Evolutionary conservation across 202 grass and related monocot genomes (phyloP).

Genomic region (Tripidium arundinaceum): DNA sequence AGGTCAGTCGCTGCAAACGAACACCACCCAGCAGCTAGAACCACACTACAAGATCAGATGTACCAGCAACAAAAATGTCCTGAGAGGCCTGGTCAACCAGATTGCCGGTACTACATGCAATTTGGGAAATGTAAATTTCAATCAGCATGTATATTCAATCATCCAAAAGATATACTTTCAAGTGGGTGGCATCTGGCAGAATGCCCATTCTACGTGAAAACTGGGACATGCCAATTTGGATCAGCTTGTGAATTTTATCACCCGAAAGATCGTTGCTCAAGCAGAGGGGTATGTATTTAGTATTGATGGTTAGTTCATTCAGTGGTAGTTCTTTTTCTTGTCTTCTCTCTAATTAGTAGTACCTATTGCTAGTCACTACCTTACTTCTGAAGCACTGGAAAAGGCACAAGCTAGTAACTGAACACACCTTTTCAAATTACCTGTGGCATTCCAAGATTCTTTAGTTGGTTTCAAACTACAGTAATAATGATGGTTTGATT

Average conservation of each 20-base stretch:
- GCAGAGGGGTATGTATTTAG: conserved; percentile 29
- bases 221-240: conserved; percentile 55
- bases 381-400: neutral
- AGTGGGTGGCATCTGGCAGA: conserved; percentile 31
- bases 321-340: neutral
- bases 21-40: neutral
- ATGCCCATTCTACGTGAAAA: conserved; percentile 62
- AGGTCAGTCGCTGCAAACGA: conserved; percentile 4
- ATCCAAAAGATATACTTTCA: conserved; percentile 45
- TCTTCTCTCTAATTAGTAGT: neutral
- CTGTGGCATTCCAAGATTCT: neutral
- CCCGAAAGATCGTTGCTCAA: conserved; percentile 31
- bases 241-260: conserved; percentile 62
- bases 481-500: neutral
- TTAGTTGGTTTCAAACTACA: neutral
- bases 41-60: conserved; percentile 10
- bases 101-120: conserved; percentile 60
- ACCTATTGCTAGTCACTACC: neutral
- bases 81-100: conserved; percentile 58
- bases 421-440: neutral
- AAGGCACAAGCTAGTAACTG: neutral
- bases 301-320: neutral
- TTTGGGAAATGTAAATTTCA: conserved; percentile 58
- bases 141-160: conserved; percentile 59
- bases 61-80: conserved; percentile 31